Evolutionary conservation across 176 grass and related monocot genomes (phyloP).

Genomic region (Rhynchospora breviuscula): DNA sequence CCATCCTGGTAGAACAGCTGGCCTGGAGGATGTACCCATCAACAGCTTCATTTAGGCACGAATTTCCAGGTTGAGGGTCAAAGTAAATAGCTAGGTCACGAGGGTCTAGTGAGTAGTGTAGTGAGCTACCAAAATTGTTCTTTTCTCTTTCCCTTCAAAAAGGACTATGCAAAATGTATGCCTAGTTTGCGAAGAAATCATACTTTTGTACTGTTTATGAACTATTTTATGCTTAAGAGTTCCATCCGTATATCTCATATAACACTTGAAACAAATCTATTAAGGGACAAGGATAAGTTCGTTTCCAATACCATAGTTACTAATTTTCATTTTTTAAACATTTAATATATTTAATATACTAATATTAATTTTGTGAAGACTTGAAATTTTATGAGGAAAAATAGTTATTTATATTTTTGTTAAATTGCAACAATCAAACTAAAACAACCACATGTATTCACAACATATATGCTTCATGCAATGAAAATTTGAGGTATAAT

Average conservation of each 20-base stretch:
- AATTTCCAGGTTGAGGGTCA: not conserved
- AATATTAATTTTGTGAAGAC: no score
- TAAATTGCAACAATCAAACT: not conserved
- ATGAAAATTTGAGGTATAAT: not conserved
- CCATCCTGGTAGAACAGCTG: not conserved
- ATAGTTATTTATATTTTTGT: no score
- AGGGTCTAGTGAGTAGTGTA: slow-evolving; percentile 18
- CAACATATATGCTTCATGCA: not conserved
- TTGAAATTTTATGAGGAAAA: no score
- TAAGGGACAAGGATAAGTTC: no score
- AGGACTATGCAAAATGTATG: not conserved
- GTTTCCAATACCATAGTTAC: no score
- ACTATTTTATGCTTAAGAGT: not conserved
- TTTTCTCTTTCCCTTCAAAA: not conserved
- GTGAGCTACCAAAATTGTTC: not conserved
- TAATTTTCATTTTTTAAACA: no score
- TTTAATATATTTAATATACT: no score
- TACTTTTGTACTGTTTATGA: not conserved
- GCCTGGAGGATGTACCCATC: not conserved
- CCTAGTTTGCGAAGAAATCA: not conserved
- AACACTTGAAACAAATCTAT: no score
- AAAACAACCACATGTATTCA: not conserved
- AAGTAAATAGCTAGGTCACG: slow-evolving; percentile 15
- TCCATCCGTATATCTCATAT: not conserved
- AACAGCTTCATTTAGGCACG: not conserved